Conservation (phyloP, 2,329 filamentous ascomycete genomes). For the Claviceps lovelessii region DNA sequence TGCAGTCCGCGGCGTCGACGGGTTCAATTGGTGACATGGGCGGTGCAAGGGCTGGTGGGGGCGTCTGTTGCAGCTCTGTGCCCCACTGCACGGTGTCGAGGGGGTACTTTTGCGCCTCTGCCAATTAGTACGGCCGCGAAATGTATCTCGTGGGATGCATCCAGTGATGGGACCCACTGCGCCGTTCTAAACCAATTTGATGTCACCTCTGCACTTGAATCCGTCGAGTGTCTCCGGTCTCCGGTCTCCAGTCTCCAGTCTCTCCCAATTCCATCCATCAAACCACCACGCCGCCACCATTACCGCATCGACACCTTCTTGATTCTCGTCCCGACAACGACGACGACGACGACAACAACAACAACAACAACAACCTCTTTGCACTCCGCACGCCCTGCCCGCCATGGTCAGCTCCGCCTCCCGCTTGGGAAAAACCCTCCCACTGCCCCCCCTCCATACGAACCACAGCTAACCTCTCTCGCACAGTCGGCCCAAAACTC, state of each 20-base stretch:
- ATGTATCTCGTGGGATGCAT: background rate
- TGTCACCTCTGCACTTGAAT: too few species aligned
- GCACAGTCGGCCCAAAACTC: constrained; percentile 92
- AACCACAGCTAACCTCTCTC: background rate
- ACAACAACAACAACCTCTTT: background rate
- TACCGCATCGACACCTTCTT: background rate
- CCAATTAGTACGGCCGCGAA: background rate
- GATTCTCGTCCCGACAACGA: background rate
- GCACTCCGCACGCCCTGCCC: background rate
- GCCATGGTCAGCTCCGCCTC: constrained; percentile 5
- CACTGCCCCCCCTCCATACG: background rate
- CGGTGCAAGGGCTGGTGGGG: too few species aligned
- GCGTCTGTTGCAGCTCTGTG: too few species aligned
- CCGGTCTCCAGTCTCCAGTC: too few species aligned
- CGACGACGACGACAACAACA: too few species aligned
- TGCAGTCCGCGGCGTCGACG: too few species aligned
- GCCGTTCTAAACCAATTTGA: too few species aligned
- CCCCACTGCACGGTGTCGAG: too few species aligned
- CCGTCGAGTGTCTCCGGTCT: too few species aligned
- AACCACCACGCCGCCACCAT: background rate
- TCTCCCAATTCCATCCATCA: background rate
- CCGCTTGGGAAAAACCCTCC: background rate
- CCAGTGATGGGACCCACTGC: background rate
- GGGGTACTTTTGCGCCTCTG: too few species aligned
- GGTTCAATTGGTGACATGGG: too few species aligned